A percentile compares a stretch with the other conserved stretches of the same genome.
Evolutionary conservation across 306 rosid species (phyloP).

Genomic region (Macrotyloma uniflorum): DNA sequence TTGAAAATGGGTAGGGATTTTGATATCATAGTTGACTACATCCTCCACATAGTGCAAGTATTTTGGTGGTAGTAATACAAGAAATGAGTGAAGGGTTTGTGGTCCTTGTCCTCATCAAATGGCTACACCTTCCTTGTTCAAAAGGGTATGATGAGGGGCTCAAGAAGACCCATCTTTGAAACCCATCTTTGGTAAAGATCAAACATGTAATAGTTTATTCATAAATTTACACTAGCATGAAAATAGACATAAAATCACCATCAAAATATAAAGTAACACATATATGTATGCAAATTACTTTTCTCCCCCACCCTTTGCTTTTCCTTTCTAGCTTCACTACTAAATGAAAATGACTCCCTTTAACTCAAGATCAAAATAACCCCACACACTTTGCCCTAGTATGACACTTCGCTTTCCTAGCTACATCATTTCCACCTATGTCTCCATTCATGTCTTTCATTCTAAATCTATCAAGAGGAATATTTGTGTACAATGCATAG

Average conservation of each 20-base stretch:
- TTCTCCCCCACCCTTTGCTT: constrained; percentile 17
- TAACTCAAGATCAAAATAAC: constrained; percentile 35
- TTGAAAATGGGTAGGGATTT: constrained; percentile 49
- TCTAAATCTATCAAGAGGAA: constrained; percentile 29
- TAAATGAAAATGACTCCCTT: constrained; percentile 35
- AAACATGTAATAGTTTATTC: constrained; percentile 2
- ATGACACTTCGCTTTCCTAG: constrained; percentile 46
- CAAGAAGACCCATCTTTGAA: constrained; percentile 8
- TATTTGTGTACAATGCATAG: neutral
- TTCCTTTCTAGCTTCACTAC: constrained; percentile 38
- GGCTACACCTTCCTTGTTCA: constrained; percentile 51
- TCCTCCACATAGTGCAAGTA: constrained; percentile 46
- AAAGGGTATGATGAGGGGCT: constrained; percentile 53
- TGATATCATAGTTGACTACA: constrained; percentile 75
- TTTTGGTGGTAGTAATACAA: constrained; percentile 58
- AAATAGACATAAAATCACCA: constrained; percentile 28
- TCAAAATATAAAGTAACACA: constrained; percentile 21
- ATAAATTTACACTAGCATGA: constrained; percentile 21
- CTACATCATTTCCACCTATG: constrained; percentile 29
- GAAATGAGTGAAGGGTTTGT: constrained; percentile 67
- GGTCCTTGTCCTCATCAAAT: constrained; percentile 68
- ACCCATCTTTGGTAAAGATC: constrained; percentile 37
- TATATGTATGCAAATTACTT: neutral
- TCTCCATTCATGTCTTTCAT: constrained; percentile 29
- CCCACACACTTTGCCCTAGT: constrained; percentile 46